Evolutionary conservation across 169 alveolate species (phyloP).

Genomic region (Eimeria praecox): DNA sequence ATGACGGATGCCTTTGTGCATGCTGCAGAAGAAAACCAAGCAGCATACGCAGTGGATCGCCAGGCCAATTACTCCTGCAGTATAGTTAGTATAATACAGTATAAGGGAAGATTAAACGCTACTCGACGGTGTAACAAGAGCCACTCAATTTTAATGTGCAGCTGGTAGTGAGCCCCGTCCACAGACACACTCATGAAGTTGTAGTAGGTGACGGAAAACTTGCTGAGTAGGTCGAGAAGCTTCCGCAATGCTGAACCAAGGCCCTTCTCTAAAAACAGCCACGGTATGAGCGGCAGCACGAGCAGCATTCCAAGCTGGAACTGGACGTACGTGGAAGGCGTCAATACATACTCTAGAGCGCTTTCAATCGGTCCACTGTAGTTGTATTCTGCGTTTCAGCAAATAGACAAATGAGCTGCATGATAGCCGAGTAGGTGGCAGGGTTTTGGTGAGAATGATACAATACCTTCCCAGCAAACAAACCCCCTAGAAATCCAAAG

Average conservation of each 20-base stretch:
- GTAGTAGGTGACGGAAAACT: conserved; percentile 79
- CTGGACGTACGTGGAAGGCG: conserved; percentile 81
- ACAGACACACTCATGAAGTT: conserved; percentile 76
- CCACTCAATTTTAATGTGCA: not conserved
- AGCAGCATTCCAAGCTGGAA: conserved; percentile 81
- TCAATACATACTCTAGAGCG: conserved; percentile 77
- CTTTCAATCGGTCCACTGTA: conserved; percentile 77
- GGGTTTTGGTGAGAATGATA: not conserved
- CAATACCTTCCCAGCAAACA: not conserved
- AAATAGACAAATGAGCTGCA: not conserved
- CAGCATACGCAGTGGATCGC: not conserved
- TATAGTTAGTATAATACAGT: too few species aligned
- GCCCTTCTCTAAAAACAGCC: conserved; percentile 81
- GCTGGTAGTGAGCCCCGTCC: not conserved
- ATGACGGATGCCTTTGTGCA: conserved; percentile 78
- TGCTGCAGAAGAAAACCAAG: conserved; percentile 31
- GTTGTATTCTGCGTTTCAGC: conserved; percentile 71
- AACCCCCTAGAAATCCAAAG: too few species aligned
- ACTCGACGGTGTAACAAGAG: not conserved
- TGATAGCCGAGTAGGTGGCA: not conserved
- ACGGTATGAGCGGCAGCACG: conserved; percentile 71
- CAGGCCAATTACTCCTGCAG: not conserved
- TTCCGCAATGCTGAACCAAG: conserved; percentile 71
- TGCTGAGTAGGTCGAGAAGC: conserved; percentile 58
- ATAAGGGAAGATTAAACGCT: not conserved